Conservation (phyloP, 345 rosid genomes). For the Populus nigra region DNA sequence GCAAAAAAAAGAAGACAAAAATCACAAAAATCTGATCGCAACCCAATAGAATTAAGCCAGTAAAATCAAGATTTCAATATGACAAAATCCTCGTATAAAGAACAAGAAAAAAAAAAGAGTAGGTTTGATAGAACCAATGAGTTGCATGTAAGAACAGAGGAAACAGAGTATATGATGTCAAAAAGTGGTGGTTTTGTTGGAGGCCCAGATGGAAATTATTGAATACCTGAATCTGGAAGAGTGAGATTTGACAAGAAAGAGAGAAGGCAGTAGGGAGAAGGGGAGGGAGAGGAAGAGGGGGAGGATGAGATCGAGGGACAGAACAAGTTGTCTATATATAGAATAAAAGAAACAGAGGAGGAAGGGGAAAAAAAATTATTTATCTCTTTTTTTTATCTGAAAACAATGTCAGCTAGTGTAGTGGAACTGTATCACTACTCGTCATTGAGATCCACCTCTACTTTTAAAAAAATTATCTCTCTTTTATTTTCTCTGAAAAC, state of each 20-base stretch:
- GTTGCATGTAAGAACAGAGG: neutral
- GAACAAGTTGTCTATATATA: neutral
- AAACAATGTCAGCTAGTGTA: neutral
- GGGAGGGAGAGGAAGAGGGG: neutral
- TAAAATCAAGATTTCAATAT: neutral
- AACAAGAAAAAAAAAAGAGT: neutral
- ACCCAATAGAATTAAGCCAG: conserved; percentile 12
- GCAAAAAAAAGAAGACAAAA: neutral
- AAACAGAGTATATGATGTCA: neutral
- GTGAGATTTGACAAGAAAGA: conserved; percentile 1
- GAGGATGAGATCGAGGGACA: neutral
- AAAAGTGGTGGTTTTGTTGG: neutral
- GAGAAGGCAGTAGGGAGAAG: neutral
- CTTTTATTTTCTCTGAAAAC: no score
- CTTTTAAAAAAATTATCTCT: no score
- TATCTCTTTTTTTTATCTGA: neutral
- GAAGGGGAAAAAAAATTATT: neutral
- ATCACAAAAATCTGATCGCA: conserved; percentile 7
- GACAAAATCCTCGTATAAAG: neutral
- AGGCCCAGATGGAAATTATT: conserved; percentile 11
- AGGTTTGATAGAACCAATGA: neutral
- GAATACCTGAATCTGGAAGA: conserved; percentile 21
- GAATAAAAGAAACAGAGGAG: neutral
- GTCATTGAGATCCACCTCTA: no score
- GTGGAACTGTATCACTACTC: no score